These are phyloP conservation scores for Pulveroboletus ravenelii DNA, from an alignment of 768 basidiomycete species.

Conservation along the genomic window DNA sequence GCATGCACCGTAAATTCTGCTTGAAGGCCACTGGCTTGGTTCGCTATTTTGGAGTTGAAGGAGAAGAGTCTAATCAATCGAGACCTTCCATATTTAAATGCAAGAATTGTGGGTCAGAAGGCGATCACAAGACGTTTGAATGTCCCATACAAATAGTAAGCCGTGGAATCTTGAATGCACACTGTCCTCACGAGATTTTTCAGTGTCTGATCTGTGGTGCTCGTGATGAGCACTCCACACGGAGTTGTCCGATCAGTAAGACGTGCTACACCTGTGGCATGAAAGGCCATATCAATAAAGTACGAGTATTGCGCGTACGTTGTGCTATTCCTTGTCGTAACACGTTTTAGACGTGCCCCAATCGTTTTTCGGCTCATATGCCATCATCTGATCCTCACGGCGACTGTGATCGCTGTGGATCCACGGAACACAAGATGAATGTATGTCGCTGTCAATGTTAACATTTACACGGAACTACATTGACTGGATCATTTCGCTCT, in stretches of 20 bases:
- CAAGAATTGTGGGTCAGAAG: slow-evolving; percentile 74
- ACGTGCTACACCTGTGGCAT: slow-evolving; percentile 77
- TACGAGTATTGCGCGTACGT: slow-evolving; percentile 19
- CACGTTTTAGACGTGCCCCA: slow-evolving; percentile 59
- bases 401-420: slow-evolving; percentile 69
- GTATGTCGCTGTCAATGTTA: slow-evolving; percentile 35
- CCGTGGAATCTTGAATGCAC: slow-evolving; percentile 4
- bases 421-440: slow-evolving; percentile 56
- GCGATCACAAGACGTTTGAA: slow-evolving; percentile 60
- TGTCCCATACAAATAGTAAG: slow-evolving; percentile 72
- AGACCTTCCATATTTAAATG: slow-evolving; percentile 54
- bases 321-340: not conserved
- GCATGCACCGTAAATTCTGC: not conserved
- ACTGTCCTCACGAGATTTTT: not conserved
- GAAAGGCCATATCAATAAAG: slow-evolving; percentile 76
- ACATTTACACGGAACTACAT: not conserved
- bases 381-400: slow-evolving; percentile 28
- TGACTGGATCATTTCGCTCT: not conserved
- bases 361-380: slow-evolving; percentile 37
- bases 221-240: slow-evolving; percentile 72
- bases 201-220: slow-evolving; percentile 81
- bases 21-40: slow-evolving; percentile 43
- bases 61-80: slow-evolving; percentile 34
- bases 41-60: slow-evolving; percentile 61
- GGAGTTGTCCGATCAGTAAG: slow-evolving; percentile 77